Percentiles rank a stretch among this genome's conserved stretches.
These are phyloP conservation scores for Backusella australiensis DNA, from an alignment of 192 early-diverging fungal species.

Conservation along the genomic window DNA sequence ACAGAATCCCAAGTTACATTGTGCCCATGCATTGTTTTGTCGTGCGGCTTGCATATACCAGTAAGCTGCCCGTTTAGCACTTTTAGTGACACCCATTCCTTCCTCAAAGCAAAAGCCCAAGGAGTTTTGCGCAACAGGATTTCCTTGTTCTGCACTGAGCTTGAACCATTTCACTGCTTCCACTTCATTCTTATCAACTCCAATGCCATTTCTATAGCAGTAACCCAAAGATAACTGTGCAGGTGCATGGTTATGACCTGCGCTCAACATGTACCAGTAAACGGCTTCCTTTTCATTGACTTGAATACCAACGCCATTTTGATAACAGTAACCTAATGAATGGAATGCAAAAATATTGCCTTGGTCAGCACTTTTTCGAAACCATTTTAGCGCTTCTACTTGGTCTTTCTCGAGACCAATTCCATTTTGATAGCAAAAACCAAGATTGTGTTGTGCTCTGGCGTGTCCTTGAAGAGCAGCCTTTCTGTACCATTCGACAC, in stretches of 20 bases:
- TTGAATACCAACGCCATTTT: conserved; percentile 56
- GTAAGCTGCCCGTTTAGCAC: conserved; percentile 62
- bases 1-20: conserved; percentile 26
- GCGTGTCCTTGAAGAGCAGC: conserved; percentile 69
- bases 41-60: conserved; percentile 61
- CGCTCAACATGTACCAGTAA: conserved; percentile 54
- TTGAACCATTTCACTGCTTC: conserved; percentile 54
- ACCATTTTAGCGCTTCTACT: conserved; percentile 51
- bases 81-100: conserved; percentile 64
- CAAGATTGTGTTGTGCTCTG: conserved; percentile 75
- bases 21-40: conserved; percentile 55
- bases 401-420: conserved; percentile 60
- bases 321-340: conserved; percentile 57
- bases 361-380: conserved; percentile 42
- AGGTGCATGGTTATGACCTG: conserved; percentile 53
- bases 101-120: conserved; percentile 82
- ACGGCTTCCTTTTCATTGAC: conserved; percentile 52
- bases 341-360: conserved; percentile 60
- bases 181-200: conserved; percentile 54
- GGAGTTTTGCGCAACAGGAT: conserved; percentile 55
- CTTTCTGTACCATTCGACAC: conserved; percentile 60
- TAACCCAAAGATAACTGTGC: conserved; percentile 71
- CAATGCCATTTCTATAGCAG: conserved; percentile 86
- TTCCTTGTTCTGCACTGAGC: conserved; percentile 46
- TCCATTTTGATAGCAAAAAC: conserved; percentile 80